Conservation (phyloP, 257 asterid genomes). For the Fraxinus cuspidata region DNA sequence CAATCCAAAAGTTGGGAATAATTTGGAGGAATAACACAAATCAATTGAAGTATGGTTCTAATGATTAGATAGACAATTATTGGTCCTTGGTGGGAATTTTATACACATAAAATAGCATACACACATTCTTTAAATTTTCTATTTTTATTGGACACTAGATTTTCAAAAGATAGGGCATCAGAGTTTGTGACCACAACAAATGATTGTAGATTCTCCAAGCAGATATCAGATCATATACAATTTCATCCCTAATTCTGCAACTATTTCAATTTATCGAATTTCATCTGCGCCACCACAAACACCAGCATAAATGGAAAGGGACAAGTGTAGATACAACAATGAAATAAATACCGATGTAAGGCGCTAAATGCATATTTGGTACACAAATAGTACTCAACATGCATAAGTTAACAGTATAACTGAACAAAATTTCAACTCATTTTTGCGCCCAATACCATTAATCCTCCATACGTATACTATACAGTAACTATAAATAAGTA, state of each 20-base stretch:
- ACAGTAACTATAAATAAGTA: conserved; percentile 15
- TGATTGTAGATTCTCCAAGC: conserved; percentile 3
- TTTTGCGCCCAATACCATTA: background rate
- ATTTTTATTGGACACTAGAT: conserved; percentile 6
- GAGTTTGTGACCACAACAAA: background rate
- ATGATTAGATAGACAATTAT: conserved; percentile 48
- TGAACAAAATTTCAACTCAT: background rate
- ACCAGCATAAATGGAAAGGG: background rate
- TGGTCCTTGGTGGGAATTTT: conserved; percentile 20
- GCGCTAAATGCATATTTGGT: background rate
- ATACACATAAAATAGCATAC: background rate
- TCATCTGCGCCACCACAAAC: background rate
- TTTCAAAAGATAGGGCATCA: background rate
- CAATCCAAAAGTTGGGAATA: conserved; percentile 25
- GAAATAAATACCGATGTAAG: background rate
- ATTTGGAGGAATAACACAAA: conserved; percentile 16
- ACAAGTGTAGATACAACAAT: background rate
- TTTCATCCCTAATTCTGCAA: background rate
- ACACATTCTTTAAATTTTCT: conserved; percentile 3
- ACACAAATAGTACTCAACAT: background rate
- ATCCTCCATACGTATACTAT: conserved; percentile 3
- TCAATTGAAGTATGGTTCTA: conserved; percentile 37
- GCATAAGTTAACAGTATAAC: background rate
- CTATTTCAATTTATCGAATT: background rate
- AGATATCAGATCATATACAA: background rate